These are phyloP conservation scores for Schizosaccharomyces osmophilus DNA, from an alignment of 805 yeast species.

Conservation along the genomic window DNA sequence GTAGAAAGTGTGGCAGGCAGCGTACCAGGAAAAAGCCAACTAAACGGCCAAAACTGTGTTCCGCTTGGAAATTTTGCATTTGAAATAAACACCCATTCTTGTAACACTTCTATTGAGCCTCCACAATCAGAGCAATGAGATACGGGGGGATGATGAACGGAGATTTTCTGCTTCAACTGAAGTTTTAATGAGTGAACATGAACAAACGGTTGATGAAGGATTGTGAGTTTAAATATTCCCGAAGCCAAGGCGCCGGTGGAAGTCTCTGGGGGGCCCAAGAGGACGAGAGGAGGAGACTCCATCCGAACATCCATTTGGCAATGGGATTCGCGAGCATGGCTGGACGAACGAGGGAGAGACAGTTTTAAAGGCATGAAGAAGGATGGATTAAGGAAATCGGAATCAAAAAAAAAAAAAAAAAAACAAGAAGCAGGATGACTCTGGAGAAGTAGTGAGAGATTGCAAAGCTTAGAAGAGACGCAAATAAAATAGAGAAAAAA, in stretches of 20 bases:
- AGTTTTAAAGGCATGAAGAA: background rate
- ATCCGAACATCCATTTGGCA: slow-evolving; percentile 23
- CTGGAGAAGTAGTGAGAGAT: too few relatives aligned
- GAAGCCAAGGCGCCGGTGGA: slow-evolving; percentile 68
- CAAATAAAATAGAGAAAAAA: too few relatives aligned
- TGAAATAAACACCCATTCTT: slow-evolving; percentile 67
- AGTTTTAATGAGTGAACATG: slow-evolving; percentile 35
- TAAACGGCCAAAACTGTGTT: slow-evolving; percentile 77
- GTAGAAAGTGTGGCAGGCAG: slow-evolving; percentile 47
- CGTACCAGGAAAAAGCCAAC: slow-evolving; percentile 68
- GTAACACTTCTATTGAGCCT: slow-evolving; percentile 32
- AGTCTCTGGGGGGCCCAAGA: slow-evolving; percentile 57
- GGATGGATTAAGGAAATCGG: background rate
- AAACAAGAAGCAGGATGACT: background rate
- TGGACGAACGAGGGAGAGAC: background rate
- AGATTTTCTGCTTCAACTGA: slow-evolving; percentile 43
- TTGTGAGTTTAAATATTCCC: slow-evolving; percentile 45
- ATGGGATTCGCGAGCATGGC: background rate
- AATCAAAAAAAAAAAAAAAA: background rate
- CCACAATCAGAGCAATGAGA: slow-evolving; percentile 36
- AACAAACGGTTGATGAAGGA: slow-evolving; percentile 17
- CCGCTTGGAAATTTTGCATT: slow-evolving; percentile 35
- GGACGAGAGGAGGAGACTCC: slow-evolving; percentile 76
- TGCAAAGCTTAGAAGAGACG: too few relatives aligned
- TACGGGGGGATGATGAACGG: slow-evolving; percentile 41